Evolutionary conservation across 2,329 filamentous ascomycete species (phyloP).

Genomic region (Thelonectria olida): DNA sequence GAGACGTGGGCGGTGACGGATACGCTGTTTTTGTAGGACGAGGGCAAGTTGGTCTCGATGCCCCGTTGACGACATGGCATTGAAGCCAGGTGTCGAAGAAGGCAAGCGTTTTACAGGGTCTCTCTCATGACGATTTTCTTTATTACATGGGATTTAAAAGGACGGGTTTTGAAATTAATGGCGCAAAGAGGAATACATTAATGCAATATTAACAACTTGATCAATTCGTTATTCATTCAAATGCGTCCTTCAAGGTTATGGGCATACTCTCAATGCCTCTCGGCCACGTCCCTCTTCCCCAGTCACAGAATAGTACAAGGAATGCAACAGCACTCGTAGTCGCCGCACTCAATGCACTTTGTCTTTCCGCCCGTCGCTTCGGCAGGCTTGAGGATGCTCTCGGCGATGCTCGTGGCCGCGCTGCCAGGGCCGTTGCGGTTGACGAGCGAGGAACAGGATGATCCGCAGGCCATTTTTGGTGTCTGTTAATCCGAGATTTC

Average conservation of each 20-base stretch:
- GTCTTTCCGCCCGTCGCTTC: conserved; percentile 51
- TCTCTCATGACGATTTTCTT: neutral
- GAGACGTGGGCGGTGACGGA: conserved; percentile 56
- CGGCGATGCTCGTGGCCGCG: conserved; percentile 58
- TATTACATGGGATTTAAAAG: neutral
- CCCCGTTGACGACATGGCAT: neutral
- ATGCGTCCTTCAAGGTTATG: no score
- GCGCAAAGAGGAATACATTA: neutral
- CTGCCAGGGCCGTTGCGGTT: conserved; percentile 57
- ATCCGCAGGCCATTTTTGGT: conserved; percentile 38
- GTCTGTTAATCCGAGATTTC: neutral
- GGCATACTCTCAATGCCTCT: no score
- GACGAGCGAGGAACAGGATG: conserved; percentile 29
- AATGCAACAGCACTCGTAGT: conserved; percentile 62
- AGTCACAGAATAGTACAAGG: conserved; percentile 61
- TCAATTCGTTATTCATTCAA: neutral
- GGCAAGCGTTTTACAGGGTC: neutral
- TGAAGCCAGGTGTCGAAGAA: no score
- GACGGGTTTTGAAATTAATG: neutral
- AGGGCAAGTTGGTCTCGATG: neutral
- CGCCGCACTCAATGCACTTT: conserved; percentile 41
- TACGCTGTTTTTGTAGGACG: conserved; percentile 48
- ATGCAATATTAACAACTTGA: neutral
- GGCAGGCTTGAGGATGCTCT: conserved; percentile 60
- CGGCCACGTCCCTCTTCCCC: neutral